phyloP scores from a whole-genome alignment of 306 rosid genomes.

The Medicago truncatula region MtrunA17r5.0-ANR NC_053049.1:31968001-31968500 shows the following conservation, averaged over 20 bases:
- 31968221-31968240: neutral
- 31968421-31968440: slow-evolving; percentile 96
- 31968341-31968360: slow-evolving; percentile 96
- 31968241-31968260: neutral
- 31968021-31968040: neutral
- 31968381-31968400: slow-evolving; percentile 89
- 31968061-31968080: neutral
- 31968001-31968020: slow-evolving; percentile 19
- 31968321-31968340: slow-evolving; percentile 86
- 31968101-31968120: neutral
- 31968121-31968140: neutral
- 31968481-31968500: slow-evolving; percentile 55
- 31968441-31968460: slow-evolving; percentile 99
- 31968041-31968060: neutral
- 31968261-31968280: slow-evolving; percentile 60
- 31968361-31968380: slow-evolving; percentile 95
- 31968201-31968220: slow-evolving; percentile 21
- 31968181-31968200: slow-evolving; percentile 18
- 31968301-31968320: slow-evolving; percentile 98
- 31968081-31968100: neutral
- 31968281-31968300: slow-evolving; percentile 96
- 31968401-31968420: slow-evolving; percentile 78
- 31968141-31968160: neutral
- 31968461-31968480: slow-evolving; percentile 94
- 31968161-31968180: slow-evolving; percentile 4